Conservation (phyloP, 177 flowering plant species). For the Telopea speciosissima region DNA sequence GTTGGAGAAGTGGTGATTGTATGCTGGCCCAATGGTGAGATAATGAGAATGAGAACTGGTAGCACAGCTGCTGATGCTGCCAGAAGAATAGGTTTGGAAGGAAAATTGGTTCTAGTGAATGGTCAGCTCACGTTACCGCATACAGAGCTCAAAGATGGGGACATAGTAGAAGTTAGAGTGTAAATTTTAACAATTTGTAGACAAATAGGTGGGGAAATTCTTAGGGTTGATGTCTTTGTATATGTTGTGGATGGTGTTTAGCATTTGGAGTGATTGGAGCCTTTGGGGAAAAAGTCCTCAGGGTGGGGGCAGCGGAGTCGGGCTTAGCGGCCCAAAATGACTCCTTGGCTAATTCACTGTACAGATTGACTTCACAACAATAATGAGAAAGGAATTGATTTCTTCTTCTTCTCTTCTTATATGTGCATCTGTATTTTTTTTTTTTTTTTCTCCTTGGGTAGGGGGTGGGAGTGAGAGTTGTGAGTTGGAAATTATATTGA, state of each 20-base stretch:
- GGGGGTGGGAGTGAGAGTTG: too few species aligned
- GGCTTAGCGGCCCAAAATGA: not conserved
- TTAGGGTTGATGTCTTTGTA: not conserved
- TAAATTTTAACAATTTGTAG: conserved; percentile 13
- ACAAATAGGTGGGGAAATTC: not conserved
- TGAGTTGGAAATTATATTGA: too few species aligned
- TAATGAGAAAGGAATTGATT: not conserved
- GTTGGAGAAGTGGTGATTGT: conserved; percentile 76
- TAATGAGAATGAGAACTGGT: conserved; percentile 67
- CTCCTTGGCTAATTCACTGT: not conserved
- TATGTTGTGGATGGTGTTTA: not conserved
- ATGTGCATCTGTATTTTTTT: too few species aligned
- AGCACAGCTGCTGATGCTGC: conserved; percentile 99
- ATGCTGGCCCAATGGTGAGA: conserved; percentile 83
- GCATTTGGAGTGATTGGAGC: not conserved
- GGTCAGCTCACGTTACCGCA: conserved; percentile 65
- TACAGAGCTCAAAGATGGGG: conserved; percentile 87
- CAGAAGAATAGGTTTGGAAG: conserved; percentile 64
- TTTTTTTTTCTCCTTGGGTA: too few species aligned
- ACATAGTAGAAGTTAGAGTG: conserved; percentile 69
- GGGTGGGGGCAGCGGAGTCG: not conserved
- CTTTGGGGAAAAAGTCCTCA: too few species aligned
- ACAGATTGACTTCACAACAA: not conserved
- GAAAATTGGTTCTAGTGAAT: conserved; percentile 71
- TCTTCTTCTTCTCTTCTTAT: too few species aligned